Evolutionary conservation across 768 basidiomycete genomes (phyloP).

Genomic region (Mycena rosella): DNA sequence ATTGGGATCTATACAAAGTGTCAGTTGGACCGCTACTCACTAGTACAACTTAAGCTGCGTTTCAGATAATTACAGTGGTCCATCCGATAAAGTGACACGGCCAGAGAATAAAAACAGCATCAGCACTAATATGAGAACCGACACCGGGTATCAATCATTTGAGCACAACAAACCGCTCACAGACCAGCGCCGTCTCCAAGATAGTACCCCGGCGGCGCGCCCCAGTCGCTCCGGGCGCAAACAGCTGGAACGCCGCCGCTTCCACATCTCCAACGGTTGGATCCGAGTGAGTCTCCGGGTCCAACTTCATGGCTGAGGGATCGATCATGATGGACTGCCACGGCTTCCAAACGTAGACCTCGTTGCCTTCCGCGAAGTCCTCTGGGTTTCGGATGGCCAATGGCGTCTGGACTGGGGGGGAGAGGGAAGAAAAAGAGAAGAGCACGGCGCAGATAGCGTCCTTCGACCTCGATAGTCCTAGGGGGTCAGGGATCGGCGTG

Average conservation of each 20-base stretch:
- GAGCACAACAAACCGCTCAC: slow-evolving; percentile 32
- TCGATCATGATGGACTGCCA: slow-evolving; percentile 54
- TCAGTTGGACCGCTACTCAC: slow-evolving; percentile 7
- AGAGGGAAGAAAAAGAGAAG: slow-evolving; percentile 50
- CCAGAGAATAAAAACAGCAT: background rate
- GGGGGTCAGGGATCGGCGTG: slow-evolving; percentile 34
- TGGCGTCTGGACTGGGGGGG: slow-evolving; percentile 38
- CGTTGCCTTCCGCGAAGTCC: slow-evolving; percentile 54
- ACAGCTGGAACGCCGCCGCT: slow-evolving; percentile 25
- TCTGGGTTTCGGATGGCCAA: slow-evolving; percentile 50
- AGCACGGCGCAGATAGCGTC: slow-evolving; percentile 47
- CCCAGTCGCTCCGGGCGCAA: slow-evolving; percentile 14
- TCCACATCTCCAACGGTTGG: background rate
- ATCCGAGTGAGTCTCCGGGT: slow-evolving; percentile 3
- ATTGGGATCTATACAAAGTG: background rate
- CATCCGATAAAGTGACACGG: slow-evolving; percentile 13
- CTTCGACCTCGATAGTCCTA: slow-evolving; percentile 37
- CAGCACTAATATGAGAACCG: background rate
- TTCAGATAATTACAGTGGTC: background rate
- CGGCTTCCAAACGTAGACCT: slow-evolving; percentile 63
- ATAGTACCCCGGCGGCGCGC: slow-evolving; percentile 19
- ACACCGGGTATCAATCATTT: slow-evolving; percentile 19
- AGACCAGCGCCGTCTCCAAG: slow-evolving; percentile 31
- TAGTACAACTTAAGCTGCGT: background rate
- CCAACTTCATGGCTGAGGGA: slow-evolving; percentile 22